Conservation (phyloP, 2,329 filamentous ascomycete species). For the Bimuria novae-zelandiae region DNA sequence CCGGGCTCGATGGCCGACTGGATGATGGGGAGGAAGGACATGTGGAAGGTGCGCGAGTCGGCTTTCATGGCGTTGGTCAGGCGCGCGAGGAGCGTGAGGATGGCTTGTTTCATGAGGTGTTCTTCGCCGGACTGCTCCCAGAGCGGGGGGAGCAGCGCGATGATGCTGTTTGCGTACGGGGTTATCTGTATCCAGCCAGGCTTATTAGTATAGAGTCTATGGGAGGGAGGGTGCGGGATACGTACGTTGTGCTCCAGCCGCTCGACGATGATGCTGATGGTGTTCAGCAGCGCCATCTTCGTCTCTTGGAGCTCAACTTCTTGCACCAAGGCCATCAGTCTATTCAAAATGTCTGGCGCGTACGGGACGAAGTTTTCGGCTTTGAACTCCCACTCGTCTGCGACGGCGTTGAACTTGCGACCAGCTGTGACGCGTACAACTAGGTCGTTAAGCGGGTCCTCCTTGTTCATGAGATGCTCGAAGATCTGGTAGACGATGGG, state of each 20-base stretch:
- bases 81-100: conserved; percentile 82
- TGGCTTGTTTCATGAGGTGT: conserved; percentile 91
- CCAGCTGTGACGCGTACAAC: conserved; percentile 92
- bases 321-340: conserved; percentile 76
- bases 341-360: conserved; percentile 71
- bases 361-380: conserved; percentile 76
- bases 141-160: conserved; percentile 76
- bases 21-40: conserved; percentile 80
- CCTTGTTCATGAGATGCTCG: conserved; percentile 78
- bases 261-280: conserved; percentile 78
- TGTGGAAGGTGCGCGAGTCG: conserved; percentile 77
- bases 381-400: conserved; percentile 83
- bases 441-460: conserved; percentile 81
- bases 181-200: conserved; percentile 61
- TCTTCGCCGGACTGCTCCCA: conserved; percentile 88
- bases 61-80: conserved; percentile 85
- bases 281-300: conserved; percentile 87
- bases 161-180: conserved; percentile 76
- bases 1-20: conserved; percentile 76
- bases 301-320: conserved; percentile 84
- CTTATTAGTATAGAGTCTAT: conserved; percentile 10
- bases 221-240: neutral
- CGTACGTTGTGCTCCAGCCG: conserved; percentile 75
- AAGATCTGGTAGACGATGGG: conserved; percentile 86
- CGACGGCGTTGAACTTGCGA: conserved; percentile 77